phyloP scores from a whole-genome alignment of 164 flowering plant species.

The Berberis vulgaris region DNA sequence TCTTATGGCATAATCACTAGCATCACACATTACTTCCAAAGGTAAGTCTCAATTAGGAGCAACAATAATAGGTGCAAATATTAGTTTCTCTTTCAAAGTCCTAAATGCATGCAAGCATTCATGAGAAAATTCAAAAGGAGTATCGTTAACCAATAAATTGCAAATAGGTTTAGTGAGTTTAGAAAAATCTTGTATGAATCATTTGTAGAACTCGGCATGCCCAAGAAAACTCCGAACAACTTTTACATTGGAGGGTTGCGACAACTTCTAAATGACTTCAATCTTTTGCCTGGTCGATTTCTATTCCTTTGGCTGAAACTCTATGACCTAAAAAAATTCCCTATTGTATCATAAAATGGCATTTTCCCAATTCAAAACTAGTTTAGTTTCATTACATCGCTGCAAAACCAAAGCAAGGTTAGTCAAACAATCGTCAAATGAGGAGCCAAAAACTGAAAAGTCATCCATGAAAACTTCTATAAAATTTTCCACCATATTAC shows the following conservation, averaged over 20 bases:
- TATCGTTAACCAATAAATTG: not conserved
- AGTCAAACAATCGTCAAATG: not conserved
- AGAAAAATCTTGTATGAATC: not conserved
- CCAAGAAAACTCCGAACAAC: not conserved
- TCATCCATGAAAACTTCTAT: conserved; percentile 2
- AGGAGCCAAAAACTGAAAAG: not conserved
- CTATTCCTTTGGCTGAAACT: not conserved
- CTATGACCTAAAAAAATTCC: not conserved
- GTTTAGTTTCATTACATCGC: not conserved
- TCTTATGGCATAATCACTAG: not conserved
- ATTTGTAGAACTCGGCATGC: not conserved
- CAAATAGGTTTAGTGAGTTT: not conserved
- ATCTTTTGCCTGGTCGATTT: not conserved
- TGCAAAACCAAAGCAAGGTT: not conserved
- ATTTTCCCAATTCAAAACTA: conserved; percentile 1
- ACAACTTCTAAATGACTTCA: not conserved
- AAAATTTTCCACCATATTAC: not conserved
- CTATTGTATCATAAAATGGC: not conserved
- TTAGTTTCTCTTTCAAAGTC: not conserved
- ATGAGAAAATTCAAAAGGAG: no score
- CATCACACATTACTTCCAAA: not conserved
- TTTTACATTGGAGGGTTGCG: not conserved
- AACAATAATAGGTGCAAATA: not conserved
- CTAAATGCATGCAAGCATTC: not conserved
- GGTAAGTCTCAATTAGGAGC: not conserved